These are phyloP conservation scores for Colletotrichum navitas DNA, from an alignment of 2,329 filamentous ascomycete genomes.

Conservation along the genomic window DNA sequence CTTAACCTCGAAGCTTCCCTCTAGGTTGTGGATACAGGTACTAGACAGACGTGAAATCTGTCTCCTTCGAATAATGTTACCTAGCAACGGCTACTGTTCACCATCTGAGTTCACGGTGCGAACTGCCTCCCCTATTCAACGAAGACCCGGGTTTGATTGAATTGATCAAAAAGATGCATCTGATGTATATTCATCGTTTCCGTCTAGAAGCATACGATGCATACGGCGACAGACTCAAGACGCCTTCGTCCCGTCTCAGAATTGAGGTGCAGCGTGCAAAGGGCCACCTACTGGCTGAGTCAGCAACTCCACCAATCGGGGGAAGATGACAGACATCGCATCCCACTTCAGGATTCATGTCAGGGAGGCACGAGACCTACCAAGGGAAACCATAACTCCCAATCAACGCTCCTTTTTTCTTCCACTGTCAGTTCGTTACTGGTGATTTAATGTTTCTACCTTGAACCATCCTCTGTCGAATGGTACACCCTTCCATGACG, in stretches of 20 bases:
- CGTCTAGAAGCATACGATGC: constrained; percentile 12
- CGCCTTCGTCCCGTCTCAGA: constrained; percentile 33
- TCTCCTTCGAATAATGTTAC: not conserved
- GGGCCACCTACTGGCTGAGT: constrained; percentile 19
- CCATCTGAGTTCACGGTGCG: not conserved
- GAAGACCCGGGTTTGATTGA: not conserved
- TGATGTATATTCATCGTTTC: not conserved
- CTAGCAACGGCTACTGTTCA: not conserved
- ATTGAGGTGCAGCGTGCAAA: constrained; percentile 8
- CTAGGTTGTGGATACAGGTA: not conserved
- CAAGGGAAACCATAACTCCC: constrained; percentile 11
- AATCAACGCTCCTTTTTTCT: constrained; percentile 11
- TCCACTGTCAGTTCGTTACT: not conserved
- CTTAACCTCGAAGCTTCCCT: not conserved
- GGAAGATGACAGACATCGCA: constrained; percentile 39
- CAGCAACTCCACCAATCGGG: constrained; percentile 31
- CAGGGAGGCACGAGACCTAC: constrained; percentile 31
- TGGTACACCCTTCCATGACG: constrained; percentile 29
- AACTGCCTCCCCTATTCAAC: not conserved
- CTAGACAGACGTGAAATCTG: too few relatives aligned
- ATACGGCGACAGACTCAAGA: constrained; percentile 12
- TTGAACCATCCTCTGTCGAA: constrained; percentile 14
- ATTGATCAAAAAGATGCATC: not conserved
- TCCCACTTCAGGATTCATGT: constrained; percentile 30
- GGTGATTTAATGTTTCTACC: constrained; percentile 12